Evolutionary conservation across 2,329 filamentous ascomycete genomes (phyloP).

Genomic region (Capronia epimyces): DNA sequence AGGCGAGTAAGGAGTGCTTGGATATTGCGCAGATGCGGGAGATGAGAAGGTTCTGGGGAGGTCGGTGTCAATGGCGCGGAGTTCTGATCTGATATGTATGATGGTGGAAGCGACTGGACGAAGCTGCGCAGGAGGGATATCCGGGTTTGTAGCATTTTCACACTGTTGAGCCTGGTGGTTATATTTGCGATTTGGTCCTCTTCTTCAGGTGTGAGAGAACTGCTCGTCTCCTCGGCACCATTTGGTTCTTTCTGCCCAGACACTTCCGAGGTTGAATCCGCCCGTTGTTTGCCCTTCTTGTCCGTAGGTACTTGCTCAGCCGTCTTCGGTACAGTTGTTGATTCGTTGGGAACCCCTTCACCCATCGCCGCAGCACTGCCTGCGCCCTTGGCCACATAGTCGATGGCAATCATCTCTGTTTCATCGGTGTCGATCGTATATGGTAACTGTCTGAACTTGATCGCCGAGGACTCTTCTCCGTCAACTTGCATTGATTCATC

Average conservation of each 20-base stretch:
- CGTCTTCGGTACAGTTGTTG: slow-evolving; percentile 2
- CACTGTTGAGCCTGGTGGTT: slow-evolving; percentile 82
- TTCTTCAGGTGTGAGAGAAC: slow-evolving; percentile 52
- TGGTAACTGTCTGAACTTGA: slow-evolving; percentile 75
- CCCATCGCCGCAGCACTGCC: slow-evolving; percentile 62
- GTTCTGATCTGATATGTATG: slow-evolving; percentile 51
- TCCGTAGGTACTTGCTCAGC: slow-evolving; percentile 14
- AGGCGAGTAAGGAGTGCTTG: slow-evolving; percentile 79
- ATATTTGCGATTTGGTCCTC: slow-evolving; percentile 64
- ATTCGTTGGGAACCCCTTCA: slow-evolving; percentile 32
- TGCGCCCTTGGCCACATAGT: slow-evolving; percentile 80
- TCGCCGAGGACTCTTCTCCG: slow-evolving; percentile 52
- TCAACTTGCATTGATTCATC: slow-evolving; percentile 62
- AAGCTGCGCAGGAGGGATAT: slow-evolving; percentile 71
- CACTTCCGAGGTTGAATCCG: slow-evolving; percentile 29
- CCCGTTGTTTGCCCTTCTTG: slow-evolving; percentile 37
- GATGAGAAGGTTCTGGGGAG: slow-evolving; percentile 41
- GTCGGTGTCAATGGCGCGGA: slow-evolving; percentile 32
- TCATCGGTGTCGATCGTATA: slow-evolving; percentile 91
- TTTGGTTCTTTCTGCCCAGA: slow-evolving; percentile 31
- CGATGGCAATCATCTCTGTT: slow-evolving; percentile 95
- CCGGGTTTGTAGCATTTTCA: slow-evolving; percentile 82
- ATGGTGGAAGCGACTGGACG: slow-evolving; percentile 64
- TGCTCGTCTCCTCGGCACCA: slow-evolving; percentile 5
- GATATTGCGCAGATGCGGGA: slow-evolving; percentile 78